A percentile compares a stretch with the other conserved stretches of the same genome.
These are phyloP conservation scores for Simplicillium aogashimaense DNA, from an alignment of 2,329 filamentous ascomycete genomes.

Conservation along the genomic window DNA sequence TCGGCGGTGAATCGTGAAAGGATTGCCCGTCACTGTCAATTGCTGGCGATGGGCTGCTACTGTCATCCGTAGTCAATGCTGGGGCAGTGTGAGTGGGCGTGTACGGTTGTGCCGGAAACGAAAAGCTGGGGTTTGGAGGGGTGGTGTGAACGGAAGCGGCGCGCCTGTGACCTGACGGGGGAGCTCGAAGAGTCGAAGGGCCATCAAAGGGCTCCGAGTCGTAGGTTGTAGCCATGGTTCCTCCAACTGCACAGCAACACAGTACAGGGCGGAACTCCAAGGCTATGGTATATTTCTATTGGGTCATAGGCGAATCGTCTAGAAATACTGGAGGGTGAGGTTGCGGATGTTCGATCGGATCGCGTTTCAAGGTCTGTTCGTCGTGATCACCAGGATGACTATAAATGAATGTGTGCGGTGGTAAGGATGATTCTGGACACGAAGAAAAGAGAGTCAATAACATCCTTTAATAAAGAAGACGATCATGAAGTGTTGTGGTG, in stretches of 20 bases:
- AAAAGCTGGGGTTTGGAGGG: background rate
- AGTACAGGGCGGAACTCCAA: background rate
- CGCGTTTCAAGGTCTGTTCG: no score
- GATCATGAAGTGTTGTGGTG: no score
- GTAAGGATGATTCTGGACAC: background rate
- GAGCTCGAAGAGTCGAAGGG: slow-evolving; percentile 12
- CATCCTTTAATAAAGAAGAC: background rate
- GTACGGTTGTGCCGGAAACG: background rate
- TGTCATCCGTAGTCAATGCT: slow-evolving; percentile 29
- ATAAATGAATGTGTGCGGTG: no score
- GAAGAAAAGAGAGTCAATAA: background rate
- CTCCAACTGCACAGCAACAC: slow-evolving; percentile 32
- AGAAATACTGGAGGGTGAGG: no score
- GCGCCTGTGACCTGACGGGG: background rate
- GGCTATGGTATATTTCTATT: no score
- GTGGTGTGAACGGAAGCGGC: slow-evolving; percentile 1
- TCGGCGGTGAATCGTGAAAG: slow-evolving; percentile 18
- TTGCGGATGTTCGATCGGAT: no score
- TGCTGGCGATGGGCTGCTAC: slow-evolving; percentile 21
- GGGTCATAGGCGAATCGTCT: no score
- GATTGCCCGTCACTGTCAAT: slow-evolving; percentile 20
- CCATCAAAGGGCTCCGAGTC: slow-evolving; percentile 24
- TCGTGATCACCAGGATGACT: no score
- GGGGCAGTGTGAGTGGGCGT: background rate
- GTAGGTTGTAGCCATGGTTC: slow-evolving; percentile 31